Evolutionary conservation across 768 basidiomycete genomes (phyloP), one percentile per base, ranked within the genome.

Genomic region (Hortiboletus flavorubellus): DNA sequence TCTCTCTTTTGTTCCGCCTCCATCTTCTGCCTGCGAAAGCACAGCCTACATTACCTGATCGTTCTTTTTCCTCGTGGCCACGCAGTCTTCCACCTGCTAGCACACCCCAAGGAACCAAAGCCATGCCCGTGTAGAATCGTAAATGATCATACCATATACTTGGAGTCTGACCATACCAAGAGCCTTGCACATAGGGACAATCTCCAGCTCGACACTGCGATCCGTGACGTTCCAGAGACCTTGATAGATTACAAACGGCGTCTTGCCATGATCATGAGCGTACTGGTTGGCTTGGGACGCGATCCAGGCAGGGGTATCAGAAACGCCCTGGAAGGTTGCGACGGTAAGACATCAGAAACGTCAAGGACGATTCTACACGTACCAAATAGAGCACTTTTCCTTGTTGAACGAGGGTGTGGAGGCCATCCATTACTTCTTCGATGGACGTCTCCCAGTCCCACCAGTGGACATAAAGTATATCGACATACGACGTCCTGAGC

Each of bases 1-100:
- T 70, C 60, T 84, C 78, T 15, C 70, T 59, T 40, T 79, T 78
- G 35, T 53, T 79, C 6, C 81, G 76, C 61, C 77, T 67, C 82
- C 82, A 83, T 29, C 29, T 26, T 14, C 8, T 2, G 7, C 18
- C 21, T 29, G 4, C 15, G 15, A 29, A 16, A 15, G 15, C 8
- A 6, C 42, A 26, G 14, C 42, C 42, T 29, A 43, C 3, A 0
- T 54, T 61, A 14, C 70, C 70, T 0, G 68, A 61, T 18, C 64
- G 16, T n/a, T 59, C 47, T 39, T 73, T 69, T 51, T 73, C 72
- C 18, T 64, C 65, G 29, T 72, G 65, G 1, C 59, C 67, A 2
- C 68, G 65, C 12, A 73, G 37, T 21, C 64, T 64, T 1, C 72
- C 69, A 5, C 49, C 49, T 4, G 59, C 71, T 5, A 73, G 53